Evolutionary conservation across 2,329 filamentous ascomycete genomes (phyloP).

Genomic region (Ilyonectria sp.): DNA sequence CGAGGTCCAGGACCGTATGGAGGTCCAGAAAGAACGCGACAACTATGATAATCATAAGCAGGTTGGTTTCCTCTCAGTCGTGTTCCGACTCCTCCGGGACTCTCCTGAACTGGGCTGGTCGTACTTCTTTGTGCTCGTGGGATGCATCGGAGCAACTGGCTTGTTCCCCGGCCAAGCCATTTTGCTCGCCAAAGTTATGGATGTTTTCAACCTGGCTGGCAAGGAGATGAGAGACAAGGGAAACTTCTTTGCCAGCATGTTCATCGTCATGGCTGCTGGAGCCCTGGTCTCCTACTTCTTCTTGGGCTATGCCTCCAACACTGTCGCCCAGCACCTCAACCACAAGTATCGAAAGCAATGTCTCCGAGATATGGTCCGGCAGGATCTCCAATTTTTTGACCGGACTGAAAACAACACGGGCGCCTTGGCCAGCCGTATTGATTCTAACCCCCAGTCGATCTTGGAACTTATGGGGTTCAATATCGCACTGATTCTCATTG

Average conservation of each 20-base stretch:
- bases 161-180: slow-evolving; percentile 61
- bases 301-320: slow-evolving; percentile 55
- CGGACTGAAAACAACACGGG: slow-evolving; percentile 58
- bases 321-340: slow-evolving; percentile 47
- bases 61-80: slow-evolving; percentile 48
- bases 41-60: slow-evolving; percentile 54
- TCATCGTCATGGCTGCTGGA: slow-evolving; percentile 64
- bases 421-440: slow-evolving; percentile 54
- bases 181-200: slow-evolving; percentile 58
- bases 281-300: slow-evolving; percentile 61
- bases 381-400: slow-evolving; percentile 61
- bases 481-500: slow-evolving; percentile 57
- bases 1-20: slow-evolving; percentile 49
- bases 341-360: slow-evolving; percentile 47
- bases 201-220: slow-evolving; percentile 57
- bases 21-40: slow-evolving; percentile 54
- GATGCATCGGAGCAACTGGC: slow-evolving; percentile 52
- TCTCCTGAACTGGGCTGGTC: slow-evolving; percentile 55
- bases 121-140: slow-evolving; percentile 53
- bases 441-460: slow-evolving; percentile 56
- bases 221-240: slow-evolving; percentile 55
- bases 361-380: slow-evolving; percentile 53
- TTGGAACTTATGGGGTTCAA: slow-evolving; percentile 62
- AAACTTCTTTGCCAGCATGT: slow-evolving; percentile 71
- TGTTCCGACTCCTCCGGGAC: slow-evolving; percentile 55